Evolutionary conservation across 2,329 filamentous ascomycete species (phyloP), one percentile per base, ranked within the genome.

Genomic region (Beauveria sp.): DNA sequence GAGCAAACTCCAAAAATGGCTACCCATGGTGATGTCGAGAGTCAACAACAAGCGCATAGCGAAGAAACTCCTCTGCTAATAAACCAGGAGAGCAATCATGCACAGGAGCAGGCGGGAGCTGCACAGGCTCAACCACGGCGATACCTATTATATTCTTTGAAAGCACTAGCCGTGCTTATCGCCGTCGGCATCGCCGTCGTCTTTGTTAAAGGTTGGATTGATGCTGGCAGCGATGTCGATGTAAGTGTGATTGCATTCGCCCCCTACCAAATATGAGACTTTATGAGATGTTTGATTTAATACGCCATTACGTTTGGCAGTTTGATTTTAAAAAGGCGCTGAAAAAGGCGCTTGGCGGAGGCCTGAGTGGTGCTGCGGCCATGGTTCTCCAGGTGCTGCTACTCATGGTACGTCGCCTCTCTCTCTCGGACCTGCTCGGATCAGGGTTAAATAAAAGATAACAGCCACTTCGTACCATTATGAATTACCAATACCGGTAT

Each of bases 401-500:
- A 3, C 65, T 80, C 1, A 80, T 80, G 78, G 77, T 79, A 70
- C 3, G 64, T 14, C 8, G n/a, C 9, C 9, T 9, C 9, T 7
- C 40, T 2, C 0, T 0, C 0, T 5, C 18, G 34, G 34, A 37
- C 10, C 7, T 30, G 16, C 8, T 3, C 26, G 9, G 30, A 30
- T 12, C 14, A 43, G 5, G 8, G 24, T 1, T 10, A 1, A 34
- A 7, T 0, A 1, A n/a, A 16, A 30, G 8, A 2, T 1, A 2
- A 4, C 52, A 80, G 77, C 78, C 78, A 3, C 68, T 80, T 3
- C 73, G 78, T 5, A 80, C 78, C 0, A 77, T 80, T 14, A 80
- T 80, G 78, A 80, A 80, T 67, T 80, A 80, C 50, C 78, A 80
- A 62, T 80, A 80, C 58, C 77, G 78, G 2, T 77, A 75, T 44